Conservation (phyloP, 148 eudicot genomes). For the Polygonum maritimum region DNA sequence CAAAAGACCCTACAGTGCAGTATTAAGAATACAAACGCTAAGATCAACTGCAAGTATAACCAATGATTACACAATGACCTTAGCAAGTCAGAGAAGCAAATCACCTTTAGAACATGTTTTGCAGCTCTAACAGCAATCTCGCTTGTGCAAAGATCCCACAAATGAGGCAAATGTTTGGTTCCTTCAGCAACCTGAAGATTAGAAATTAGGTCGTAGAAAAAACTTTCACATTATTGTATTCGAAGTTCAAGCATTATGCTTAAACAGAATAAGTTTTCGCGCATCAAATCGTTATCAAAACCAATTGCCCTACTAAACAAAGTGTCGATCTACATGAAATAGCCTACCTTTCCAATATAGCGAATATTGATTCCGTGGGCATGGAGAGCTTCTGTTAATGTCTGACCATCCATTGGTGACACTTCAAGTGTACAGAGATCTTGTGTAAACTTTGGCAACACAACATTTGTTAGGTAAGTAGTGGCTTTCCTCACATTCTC, state of each 20-base stretch:
- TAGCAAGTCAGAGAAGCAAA: not conserved
- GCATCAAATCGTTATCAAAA: not conserved
- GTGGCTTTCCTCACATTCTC: constrained; percentile 75
- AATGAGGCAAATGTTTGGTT: constrained; percentile 83
- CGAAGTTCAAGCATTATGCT: not conserved
- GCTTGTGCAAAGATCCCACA: constrained; percentile 80
- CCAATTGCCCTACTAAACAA: not conserved
- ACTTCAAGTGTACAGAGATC: constrained; percentile 95
- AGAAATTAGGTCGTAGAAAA: not conserved
- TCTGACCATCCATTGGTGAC: constrained; percentile 99
- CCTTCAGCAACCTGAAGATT: constrained; percentile 80
- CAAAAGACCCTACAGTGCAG: constrained; percentile 55
- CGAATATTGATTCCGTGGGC: constrained; percentile 97
- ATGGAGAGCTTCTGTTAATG: constrained; percentile 95
- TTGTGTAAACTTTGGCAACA: constrained; percentile 68
- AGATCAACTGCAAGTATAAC: not conserved
- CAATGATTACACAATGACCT: not conserved
- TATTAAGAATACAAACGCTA: not conserved
- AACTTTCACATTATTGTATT: not conserved
- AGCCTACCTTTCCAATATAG: constrained; percentile 79
- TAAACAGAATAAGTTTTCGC: not conserved
- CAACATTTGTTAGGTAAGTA: constrained; percentile 53
- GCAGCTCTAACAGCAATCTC: constrained; percentile 88
- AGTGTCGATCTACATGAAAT: not conserved
- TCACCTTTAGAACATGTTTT: constrained; percentile 91